Evolutionary conservation across 495 filamentous ascomycete species (phyloP).

Genomic region (Podospora pseudocomata): DNA sequence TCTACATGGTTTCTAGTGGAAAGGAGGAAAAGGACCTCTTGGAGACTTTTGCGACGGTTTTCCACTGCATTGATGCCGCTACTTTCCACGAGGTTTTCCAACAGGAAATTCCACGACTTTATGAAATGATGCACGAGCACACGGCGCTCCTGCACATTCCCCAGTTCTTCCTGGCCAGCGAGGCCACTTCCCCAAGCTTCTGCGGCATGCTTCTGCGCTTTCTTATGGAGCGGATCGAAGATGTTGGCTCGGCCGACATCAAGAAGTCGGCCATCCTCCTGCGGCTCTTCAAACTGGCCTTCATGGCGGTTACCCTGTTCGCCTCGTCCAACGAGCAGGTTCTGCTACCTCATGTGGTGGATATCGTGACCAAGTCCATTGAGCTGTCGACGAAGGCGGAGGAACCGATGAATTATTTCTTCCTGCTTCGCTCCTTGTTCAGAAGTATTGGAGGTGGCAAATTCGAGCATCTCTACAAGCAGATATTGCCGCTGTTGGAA

Average conservation of each 20-base stretch:
- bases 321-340: constrained; percentile 93
- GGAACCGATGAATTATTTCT: constrained; percentile 98
- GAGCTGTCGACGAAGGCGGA: constrained; percentile 92
- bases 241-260: constrained; percentile 87
- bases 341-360: constrained; percentile 88
- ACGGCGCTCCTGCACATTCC: constrained; percentile 89
- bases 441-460: constrained; percentile 94
- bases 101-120: constrained; percentile 91
- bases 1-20: constrained; percentile 84
- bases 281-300: constrained; percentile 94
- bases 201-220: constrained; percentile 97
- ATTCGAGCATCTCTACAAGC: constrained; percentile 97
- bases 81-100: constrained; percentile 99
- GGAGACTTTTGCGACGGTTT: constrained; percentile 96
- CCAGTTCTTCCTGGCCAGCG: constrained; percentile 96
- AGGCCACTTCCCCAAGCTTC: constrained; percentile 95
- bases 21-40: constrained; percentile 98
- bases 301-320: constrained; percentile 98
- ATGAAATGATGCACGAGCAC: constrained; percentile 97
- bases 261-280: constrained; percentile 88
- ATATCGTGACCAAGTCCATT: constrained; percentile 94
- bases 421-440: constrained; percentile 87
- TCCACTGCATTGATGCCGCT: constrained; percentile 96
- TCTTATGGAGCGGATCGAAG: constrained; percentile 91
- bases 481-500: constrained; percentile 91